Evolutionary conservation across 1,139 yeast species (phyloP).

Genomic region (Kodamaea fungicola): DNA sequence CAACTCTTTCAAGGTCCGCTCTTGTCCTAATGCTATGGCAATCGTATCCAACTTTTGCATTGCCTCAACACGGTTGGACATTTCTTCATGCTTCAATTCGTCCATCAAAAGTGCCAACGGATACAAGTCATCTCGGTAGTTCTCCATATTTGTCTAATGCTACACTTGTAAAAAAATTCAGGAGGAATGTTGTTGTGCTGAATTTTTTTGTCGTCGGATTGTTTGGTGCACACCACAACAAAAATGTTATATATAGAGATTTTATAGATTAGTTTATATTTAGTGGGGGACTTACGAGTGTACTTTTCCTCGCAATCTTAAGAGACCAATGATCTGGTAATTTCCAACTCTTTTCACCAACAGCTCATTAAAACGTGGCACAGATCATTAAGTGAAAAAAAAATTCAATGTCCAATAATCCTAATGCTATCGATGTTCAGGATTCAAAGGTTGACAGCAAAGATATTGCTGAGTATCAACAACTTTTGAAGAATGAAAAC

Average conservation of each 20-base stretch:
- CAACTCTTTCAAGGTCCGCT: constrained; percentile 83
- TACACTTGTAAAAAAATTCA: too few species aligned
- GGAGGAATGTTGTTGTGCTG: too few species aligned
- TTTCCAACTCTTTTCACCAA: too few species aligned
- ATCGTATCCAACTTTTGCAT: constrained; percentile 93
- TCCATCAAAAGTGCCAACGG: constrained; percentile 97
- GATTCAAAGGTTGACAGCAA: constrained; percentile 11
- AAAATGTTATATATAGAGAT: too few species aligned
- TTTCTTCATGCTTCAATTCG: constrained; percentile 92
- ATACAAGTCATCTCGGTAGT: constrained; percentile 64
- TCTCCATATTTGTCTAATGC: constrained; percentile 26
- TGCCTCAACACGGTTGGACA: constrained; percentile 88
- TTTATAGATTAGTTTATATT: too few species aligned
- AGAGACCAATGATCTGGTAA: too few species aligned
- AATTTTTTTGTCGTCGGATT: too few species aligned
- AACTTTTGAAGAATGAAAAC: constrained; percentile 3
- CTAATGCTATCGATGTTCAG: constrained; percentile 12
- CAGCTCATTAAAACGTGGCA: too few species aligned
- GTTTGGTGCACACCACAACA: too few species aligned
- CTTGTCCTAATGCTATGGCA: constrained; percentile 93
- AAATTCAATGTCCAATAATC: constrained; percentile 9
- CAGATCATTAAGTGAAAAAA: too few species aligned
- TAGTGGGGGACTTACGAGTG: too few species aligned
- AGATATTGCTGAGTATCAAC: constrained; percentile 10
- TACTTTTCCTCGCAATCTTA: too few species aligned